These are phyloP conservation scores for Actinomortierella ambigua DNA, from an alignment of 371 early-diverging fungal genomes.

Conservation along the genomic window DNA sequence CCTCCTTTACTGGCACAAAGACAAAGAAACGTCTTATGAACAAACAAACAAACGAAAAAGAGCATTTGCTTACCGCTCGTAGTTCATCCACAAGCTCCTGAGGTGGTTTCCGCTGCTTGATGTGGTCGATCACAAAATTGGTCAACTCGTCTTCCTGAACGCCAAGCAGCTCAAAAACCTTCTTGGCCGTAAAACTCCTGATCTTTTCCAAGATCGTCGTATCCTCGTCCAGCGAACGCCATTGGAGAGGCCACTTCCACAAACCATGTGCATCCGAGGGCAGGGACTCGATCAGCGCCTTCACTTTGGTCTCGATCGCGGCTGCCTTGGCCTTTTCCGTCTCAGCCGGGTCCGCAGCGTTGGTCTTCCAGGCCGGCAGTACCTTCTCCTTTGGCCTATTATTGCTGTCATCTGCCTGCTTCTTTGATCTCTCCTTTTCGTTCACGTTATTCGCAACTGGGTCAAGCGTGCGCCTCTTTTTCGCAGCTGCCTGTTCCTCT, in stretches of 20 bases:
- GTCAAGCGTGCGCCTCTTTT: constrained; percentile 62
- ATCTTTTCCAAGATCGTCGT: constrained; percentile 66
- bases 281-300: constrained; percentile 71
- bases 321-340: constrained; percentile 9
- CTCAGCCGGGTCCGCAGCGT: constrained; percentile 1
- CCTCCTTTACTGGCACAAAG: background rate
- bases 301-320: constrained; percentile 41
- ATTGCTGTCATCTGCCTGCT: constrained; percentile 51
- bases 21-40: background rate
- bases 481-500: constrained; percentile 62
- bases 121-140: constrained; percentile 69
- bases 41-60: constrained; percentile 1
- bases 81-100: constrained; percentile 70
- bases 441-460: constrained; percentile 65
- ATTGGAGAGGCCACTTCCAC: constrained; percentile 77
- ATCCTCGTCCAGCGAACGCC: constrained; percentile 79
- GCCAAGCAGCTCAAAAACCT: constrained; percentile 77
- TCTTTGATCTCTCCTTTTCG: constrained; percentile 38
- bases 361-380: too few relatives aligned
- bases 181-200: constrained; percentile 76
- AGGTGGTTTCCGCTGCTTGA: constrained; percentile 60
- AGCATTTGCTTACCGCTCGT: constrained; percentile 63
- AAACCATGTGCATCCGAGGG: constrained; percentile 81
- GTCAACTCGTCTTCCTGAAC: constrained; percentile 76
- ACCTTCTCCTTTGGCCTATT: constrained; percentile 13